Evolutionary conservation across 176 grass and related monocot genomes (phyloP), one percentile per base, ranked within the genome.

Genomic region (Raddia distichophylla): DNA sequence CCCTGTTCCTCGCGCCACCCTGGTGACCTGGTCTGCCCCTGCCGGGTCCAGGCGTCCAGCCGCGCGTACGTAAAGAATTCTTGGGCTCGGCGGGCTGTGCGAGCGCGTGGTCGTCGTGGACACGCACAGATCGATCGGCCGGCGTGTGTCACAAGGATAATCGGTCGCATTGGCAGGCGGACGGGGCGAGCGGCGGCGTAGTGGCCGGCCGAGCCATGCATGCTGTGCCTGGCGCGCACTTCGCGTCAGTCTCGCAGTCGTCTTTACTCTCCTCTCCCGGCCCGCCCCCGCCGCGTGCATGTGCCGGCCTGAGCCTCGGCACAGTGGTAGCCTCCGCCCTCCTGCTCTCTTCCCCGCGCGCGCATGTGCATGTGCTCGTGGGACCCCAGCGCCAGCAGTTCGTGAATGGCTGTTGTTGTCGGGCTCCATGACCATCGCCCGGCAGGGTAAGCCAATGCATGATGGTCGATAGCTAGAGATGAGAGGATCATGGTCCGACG

Each of bases 1-100:
- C 27, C 64, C 74, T 77, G 73, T 70, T 32, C 54, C 54, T 49
- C 43, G 53, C 62, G 72, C 72, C 82, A 76, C 80, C 69, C 71
- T 45, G 60, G 61, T 34, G 68, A 69, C 69, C 71, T 45, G 60
- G 61, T 34, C 19, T 74, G 70, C 12, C 60, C 40, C 51, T 50
- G 79, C 67, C n/a, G 22, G 82, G 54, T 60, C 73, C 37, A 60
- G 19, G 22, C 73, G 54, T 60, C 73, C 37, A 60, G 19, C 64
- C 10, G 44, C 10, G 44, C 18, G 27, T 5, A 18, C 7, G 59
- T 27, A 5, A 5, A 8, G 12, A 5, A 43, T 22, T 3, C 27
- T 15, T 48, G 73, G 42, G 37, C 62, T 7, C 53, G 54, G 3
- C 20, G 62, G 49, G 50, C 48, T 52, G 52, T 50, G 55, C n/a